phyloP scores from a whole-genome alignment of 441 rosid species.

The Corymbia citriodora region DNA sequence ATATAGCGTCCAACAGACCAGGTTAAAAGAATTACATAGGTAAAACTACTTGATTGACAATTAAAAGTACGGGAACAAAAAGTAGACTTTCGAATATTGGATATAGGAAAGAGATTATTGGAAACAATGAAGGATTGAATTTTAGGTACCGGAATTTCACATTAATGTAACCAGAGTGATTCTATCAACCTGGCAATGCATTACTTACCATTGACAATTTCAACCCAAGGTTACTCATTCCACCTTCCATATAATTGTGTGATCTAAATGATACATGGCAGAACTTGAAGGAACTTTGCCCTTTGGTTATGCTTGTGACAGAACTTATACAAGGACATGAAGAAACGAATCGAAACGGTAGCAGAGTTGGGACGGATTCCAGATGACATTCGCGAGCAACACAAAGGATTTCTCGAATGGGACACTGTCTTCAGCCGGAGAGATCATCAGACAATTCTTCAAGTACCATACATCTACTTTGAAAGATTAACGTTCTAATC shows the following conservation, averaged over 20 bases:
- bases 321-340: slow-evolving; percentile 13
- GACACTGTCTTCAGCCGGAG: not conserved
- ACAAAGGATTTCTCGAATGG: slow-evolving; percentile 12
- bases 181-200: not conserved
- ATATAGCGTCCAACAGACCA: not conserved
- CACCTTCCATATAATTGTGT: not conserved
- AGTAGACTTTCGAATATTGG: not conserved
- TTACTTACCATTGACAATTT: not conserved
- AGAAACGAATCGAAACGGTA: not conserved
- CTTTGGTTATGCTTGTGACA: not conserved
- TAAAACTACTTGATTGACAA: not conserved
- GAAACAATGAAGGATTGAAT: not conserved
- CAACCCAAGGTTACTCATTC: not conserved
- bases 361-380: not conserved
- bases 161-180: not conserved
- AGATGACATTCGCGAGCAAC: not conserved
- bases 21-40: not conserved
- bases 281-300: not conserved
- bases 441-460: slow-evolving; percentile 16
- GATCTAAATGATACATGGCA: not conserved
- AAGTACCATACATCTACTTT: not conserved
- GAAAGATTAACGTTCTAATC: not conserved
- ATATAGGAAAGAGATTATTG: not conserved
- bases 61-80: not conserved
- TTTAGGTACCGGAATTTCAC: not conserved